These are phyloP conservation scores for Coemansia sp. DNA, from an alignment of 192 early-diverging fungal genomes.

Conservation along the genomic window DNA sequence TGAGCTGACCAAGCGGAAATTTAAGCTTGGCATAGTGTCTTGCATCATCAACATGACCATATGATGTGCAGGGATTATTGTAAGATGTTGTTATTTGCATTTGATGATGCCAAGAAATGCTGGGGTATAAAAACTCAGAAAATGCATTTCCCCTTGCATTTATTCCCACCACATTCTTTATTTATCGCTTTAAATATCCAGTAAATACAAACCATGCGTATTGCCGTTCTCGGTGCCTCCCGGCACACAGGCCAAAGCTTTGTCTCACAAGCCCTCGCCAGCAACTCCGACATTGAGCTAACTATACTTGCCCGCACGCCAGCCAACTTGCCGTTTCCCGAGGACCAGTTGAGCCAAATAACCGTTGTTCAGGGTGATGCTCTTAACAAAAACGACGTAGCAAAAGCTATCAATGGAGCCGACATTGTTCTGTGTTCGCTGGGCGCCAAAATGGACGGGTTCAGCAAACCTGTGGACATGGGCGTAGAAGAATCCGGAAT, in stretches of 20 bases:
- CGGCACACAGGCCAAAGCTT: conserved; percentile 39
- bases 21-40: neutral
- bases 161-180: neutral
- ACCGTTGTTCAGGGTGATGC: conserved; percentile 50
- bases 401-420: conserved; percentile 39
- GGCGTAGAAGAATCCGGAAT: conserved; percentile 27
- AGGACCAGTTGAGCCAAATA: conserved; percentile 34
- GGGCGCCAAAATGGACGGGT: conserved; percentile 26
- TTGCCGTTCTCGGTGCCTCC: conserved; percentile 37
- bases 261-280: conserved; percentile 38
- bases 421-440: conserved; percentile 43
- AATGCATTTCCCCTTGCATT: neutral
- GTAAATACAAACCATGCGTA: conserved; percentile 14
- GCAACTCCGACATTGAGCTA: conserved; percentile 10
- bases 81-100: too few species aligned
- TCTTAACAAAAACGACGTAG: conserved; percentile 20
- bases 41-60: too few species aligned
- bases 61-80: too few species aligned
- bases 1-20: neutral
- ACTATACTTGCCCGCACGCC: conserved; percentile 44
- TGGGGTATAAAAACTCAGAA: neutral
- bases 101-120: neutral
- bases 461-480: conserved; percentile 15
- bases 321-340: conserved; percentile 37
- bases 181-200: neutral